phyloP scores from a whole-genome alignment of 1,284 basidiomycete species.

The Abortiporus biennis region DNA sequence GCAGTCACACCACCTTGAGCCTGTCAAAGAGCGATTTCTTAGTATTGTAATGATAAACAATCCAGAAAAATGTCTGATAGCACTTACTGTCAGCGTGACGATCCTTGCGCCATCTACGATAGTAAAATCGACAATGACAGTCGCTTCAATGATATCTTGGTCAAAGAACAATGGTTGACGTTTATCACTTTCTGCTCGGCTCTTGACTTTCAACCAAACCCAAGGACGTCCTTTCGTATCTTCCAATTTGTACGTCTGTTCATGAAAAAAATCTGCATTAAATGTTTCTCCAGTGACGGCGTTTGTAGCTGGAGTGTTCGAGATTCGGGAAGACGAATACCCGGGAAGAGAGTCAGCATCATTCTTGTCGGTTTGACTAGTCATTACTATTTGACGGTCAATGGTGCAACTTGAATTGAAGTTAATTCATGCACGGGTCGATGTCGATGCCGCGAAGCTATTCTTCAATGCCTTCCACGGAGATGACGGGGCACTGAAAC shows the following conservation, averaged over 20 bases:
- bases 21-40: conserved; percentile 10
- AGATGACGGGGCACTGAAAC: too few species aligned
- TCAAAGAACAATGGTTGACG: conserved; percentile 15
- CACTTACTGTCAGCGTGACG: conserved; percentile 13
- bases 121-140: conserved; percentile 14
- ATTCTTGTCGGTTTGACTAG: too few species aligned
- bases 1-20: conserved; percentile 25
- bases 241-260: conserved; percentile 11
- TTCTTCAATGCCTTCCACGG: too few species aligned
- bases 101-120: conserved; percentile 12
- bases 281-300: conserved; percentile 2
- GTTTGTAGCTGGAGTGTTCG: conserved; percentile 8
- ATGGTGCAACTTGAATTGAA: too few species aligned
- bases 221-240: conserved; percentile 13
- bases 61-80: neutral
- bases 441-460: too few species aligned
- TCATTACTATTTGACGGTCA: too few species aligned
- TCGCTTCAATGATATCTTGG: conserved; percentile 12
- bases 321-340: too few species aligned
- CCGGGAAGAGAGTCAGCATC: too few species aligned
- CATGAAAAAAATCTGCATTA: conserved; percentile 8
- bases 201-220: conserved; percentile 14
- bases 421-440: too few species aligned
- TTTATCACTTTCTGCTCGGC: conserved; percentile 13
- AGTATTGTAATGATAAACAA: neutral